Conservation (phyloP, 1,284 basidiomycete genomes). For the Mixia osmundae region DNA sequence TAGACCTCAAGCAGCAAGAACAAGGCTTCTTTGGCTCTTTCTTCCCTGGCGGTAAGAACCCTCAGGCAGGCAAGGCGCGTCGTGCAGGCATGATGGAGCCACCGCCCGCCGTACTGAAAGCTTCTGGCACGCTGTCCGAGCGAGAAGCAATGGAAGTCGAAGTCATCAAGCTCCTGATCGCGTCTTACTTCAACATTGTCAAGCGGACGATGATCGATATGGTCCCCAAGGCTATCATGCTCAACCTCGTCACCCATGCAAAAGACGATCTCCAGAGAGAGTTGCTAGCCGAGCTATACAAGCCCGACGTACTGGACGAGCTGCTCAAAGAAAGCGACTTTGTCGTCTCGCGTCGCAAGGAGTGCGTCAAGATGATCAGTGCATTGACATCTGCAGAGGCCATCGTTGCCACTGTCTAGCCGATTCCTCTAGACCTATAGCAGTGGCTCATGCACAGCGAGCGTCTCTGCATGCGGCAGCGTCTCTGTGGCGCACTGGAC, state of each 20-base stretch:
- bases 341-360: slow-evolving; percentile 58
- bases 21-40: slow-evolving; percentile 88
- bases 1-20: slow-evolving; percentile 56
- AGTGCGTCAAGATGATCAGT: slow-evolving; percentile 71
- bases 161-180: slow-evolving; percentile 55
- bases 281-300: slow-evolving; percentile 66
- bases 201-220: slow-evolving; percentile 99
- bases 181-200: slow-evolving; percentile 63
- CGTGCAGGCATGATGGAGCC: slow-evolving; percentile 16
- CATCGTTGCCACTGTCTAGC: neutral
- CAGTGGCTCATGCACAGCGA: no score
- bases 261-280: slow-evolving; percentile 84
- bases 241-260: slow-evolving; percentile 73
- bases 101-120: slow-evolving; percentile 74
- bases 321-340: slow-evolving; percentile 54
- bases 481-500: neutral
- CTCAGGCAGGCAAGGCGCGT: slow-evolving; percentile 32
- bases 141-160: slow-evolving; percentile 96
- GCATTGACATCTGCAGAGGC: neutral
- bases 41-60: slow-evolving; percentile 36
- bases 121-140: slow-evolving; percentile 77
- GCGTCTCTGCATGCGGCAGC: no score
- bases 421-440: no score
- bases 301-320: slow-evolving; percentile 68
- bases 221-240: slow-evolving; percentile 79